These are phyloP conservation scores for Geranium rotundifolium DNA, from an alignment of 345 rosid genomes.

Conservation along the genomic window DNA sequence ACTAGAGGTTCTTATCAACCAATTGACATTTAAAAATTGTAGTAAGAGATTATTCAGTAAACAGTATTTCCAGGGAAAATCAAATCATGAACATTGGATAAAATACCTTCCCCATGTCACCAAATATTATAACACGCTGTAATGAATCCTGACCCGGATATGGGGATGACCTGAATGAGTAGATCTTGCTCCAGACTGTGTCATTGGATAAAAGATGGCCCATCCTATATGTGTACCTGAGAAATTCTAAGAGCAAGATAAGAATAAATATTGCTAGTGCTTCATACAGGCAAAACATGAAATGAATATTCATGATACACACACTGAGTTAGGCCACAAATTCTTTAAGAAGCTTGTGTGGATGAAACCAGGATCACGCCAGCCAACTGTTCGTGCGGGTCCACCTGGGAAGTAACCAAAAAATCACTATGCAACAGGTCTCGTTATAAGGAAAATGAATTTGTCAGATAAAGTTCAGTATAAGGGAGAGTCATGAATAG, in stretches of 20 bases:
- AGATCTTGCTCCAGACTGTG: slow-evolving; percentile 51
- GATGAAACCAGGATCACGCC: slow-evolving; percentile 84
- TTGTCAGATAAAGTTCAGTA: background rate
- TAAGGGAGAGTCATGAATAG: background rate
- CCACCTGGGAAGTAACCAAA: slow-evolving; percentile 25
- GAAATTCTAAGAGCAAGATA: background rate
- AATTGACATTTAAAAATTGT: no score
- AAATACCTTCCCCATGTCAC: slow-evolving; percentile 83
- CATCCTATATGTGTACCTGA: slow-evolving; percentile 50
- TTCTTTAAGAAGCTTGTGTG: slow-evolving; percentile 66
- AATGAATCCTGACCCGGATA: slow-evolving; percentile 86
- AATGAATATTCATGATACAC: slow-evolving; percentile 5
- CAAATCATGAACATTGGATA: background rate
- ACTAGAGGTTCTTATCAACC: no score
- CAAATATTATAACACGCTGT: slow-evolving; percentile 69
- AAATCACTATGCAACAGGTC: background rate
- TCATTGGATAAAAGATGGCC: slow-evolving; percentile 48
- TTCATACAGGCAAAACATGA: background rate
- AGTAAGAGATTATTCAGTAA: background rate
- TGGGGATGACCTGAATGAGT: slow-evolving; percentile 62
- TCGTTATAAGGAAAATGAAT: background rate
- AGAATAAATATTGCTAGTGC: background rate
- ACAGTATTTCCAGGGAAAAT: no score
- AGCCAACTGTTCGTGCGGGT: slow-evolving; percentile 72
- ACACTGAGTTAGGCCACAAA: slow-evolving; percentile 67